These are phyloP conservation scores for Kwoniella heveanensis DNA, from an alignment of 768 basidiomycete genomes.

Conservation along the genomic window DNA sequence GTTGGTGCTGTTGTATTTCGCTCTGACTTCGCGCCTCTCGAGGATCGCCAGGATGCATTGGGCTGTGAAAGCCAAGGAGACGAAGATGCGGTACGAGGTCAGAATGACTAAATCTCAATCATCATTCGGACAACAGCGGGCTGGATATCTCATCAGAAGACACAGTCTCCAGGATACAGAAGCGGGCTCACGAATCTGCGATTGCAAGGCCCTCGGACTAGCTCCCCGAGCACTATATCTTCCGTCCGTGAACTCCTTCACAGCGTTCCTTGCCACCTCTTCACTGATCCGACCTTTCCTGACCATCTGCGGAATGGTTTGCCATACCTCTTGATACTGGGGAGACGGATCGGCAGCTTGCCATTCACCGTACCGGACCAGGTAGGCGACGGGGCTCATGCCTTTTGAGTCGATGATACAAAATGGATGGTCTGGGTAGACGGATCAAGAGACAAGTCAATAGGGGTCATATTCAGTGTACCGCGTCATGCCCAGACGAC, in stretches of 20 bases:
- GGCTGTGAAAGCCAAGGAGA: not conserved
- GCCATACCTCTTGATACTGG: slow-evolving; percentile 20
- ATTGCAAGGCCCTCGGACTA: not conserved
- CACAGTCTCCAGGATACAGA: not conserved
- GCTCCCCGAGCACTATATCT: not conserved
- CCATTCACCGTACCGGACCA: slow-evolving; percentile 20
- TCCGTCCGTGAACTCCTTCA: not conserved
- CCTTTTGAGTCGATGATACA: slow-evolving; percentile 16
- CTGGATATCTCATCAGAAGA: not conserved
- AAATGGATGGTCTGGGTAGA: slow-evolving; percentile 16
- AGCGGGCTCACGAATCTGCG: not conserved
- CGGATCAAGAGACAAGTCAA: too few species aligned
- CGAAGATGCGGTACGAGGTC: too few species aligned
- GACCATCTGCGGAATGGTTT: slow-evolving; percentile 11
- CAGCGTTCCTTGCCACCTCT: not conserved
- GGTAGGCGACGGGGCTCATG: slow-evolving; percentile 4
- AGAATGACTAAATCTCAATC: too few species aligned
- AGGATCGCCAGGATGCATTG: slow-evolving; percentile 10
- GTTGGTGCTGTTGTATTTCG: not conserved
- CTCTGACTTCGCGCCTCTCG: slow-evolving; percentile 3
- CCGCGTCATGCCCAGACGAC: too few species aligned
- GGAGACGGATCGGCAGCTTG: slow-evolving; percentile 1
- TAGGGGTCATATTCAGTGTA: too few species aligned
- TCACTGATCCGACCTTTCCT: not conserved
- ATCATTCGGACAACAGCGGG: too few species aligned